A percentile compares a stretch with the other conserved stretches of the same genome.
These are phyloP conservation scores for Choiromyces venosus DNA, from an alignment of 495 filamentous ascomycete genomes.

Conservation along the genomic window DNA sequence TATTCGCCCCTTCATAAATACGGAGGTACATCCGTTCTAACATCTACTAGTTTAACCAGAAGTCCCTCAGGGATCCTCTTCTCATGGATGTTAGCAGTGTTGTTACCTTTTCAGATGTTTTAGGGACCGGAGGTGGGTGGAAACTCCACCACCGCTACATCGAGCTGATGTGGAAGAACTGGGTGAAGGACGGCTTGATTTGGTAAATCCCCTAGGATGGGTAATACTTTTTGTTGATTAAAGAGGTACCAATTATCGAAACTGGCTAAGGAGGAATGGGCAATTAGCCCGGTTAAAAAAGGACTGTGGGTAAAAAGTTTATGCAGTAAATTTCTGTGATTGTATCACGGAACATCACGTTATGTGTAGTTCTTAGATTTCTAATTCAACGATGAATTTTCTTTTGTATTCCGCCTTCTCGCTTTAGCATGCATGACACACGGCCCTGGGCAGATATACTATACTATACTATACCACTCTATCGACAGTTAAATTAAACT, in stretches of 20 bases:
- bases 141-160: slow-evolving; percentile 13
- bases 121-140: slow-evolving; percentile 14
- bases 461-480: not conserved
- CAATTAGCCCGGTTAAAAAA: not conserved
- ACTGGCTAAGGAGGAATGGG: not conserved
- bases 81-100: slow-evolving; percentile 12
- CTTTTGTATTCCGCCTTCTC: not conserved
- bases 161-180: slow-evolving; percentile 23
- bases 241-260: not conserved
- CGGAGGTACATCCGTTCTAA: not conserved
- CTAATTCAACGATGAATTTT: not conserved
- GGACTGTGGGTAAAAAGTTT: not conserved
- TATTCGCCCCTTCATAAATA: not conserved
- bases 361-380: not conserved
- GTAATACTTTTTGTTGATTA: not conserved
- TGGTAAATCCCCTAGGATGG: not conserved
- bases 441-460: too few species aligned
- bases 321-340: too few species aligned
- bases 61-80: not conserved
- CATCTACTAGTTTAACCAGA: not conserved
- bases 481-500: not conserved
- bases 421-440: too few species aligned
- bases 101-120: slow-evolving; percentile 1
- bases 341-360: not conserved
- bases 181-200: slow-evolving; percentile 41